Evolutionary conservation across 2,329 filamentous ascomycete genomes (phyloP).

Genomic region (Cadophora sp.): DNA sequence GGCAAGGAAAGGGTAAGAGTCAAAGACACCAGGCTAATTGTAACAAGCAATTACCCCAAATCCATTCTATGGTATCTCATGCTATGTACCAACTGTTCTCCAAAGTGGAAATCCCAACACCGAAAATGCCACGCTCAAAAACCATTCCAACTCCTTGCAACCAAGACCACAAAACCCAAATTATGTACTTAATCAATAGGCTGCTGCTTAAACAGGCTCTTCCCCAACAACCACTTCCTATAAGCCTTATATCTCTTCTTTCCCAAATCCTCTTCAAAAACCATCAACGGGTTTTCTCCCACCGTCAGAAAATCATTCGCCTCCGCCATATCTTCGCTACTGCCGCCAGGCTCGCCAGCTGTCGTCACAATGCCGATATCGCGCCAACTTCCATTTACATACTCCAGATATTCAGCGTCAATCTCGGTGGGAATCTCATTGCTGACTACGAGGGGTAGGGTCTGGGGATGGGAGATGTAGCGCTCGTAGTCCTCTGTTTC

Average conservation of each 20-base stretch:
- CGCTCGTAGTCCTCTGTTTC: constrained; percentile 87
- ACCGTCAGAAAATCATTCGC: constrained; percentile 81
- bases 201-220: constrained; percentile 95
- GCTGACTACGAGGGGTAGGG: constrained; percentile 81
- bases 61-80: constrained; percentile 11
- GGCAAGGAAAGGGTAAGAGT: neutral
- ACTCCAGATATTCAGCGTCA: constrained; percentile 78
- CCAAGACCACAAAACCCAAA: neutral
- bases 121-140: constrained; percentile 16
- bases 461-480: constrained; percentile 89
- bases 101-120: constrained; percentile 5
- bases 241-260: constrained; percentile 99
- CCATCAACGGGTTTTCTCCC: constrained; percentile 83
- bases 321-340: constrained; percentile 64
- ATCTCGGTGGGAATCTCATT: constrained; percentile 67
- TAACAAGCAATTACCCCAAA: neutral
- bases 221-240: constrained; percentile 90
- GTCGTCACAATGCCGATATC: constrained; percentile 50
- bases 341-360: constrained; percentile 10
- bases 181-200: constrained; percentile 54
- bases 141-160: neutral
- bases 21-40: neutral
- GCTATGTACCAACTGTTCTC: constrained; percentile 4
- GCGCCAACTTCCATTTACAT: constrained; percentile 72
- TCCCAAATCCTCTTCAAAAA: constrained; percentile 81